Percentiles rank a stretch among this genome's conserved stretches.
Evolutionary conservation across 2,329 filamentous ascomycete genomes (phyloP).

Genomic region (Ophiostoma australiae): DNA sequence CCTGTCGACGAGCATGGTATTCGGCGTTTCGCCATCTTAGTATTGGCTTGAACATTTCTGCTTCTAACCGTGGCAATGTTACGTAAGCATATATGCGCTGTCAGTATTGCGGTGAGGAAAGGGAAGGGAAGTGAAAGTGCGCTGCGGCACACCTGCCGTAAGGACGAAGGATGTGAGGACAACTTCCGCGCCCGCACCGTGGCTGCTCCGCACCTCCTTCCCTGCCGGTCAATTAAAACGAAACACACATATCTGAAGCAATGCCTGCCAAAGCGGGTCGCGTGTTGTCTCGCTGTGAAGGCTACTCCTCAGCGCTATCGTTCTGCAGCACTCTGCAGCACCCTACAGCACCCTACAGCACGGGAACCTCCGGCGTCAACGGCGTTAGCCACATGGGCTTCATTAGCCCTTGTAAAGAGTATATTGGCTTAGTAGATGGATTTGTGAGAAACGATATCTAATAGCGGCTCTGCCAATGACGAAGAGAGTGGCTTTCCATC

Average conservation of each 20-base stretch:
- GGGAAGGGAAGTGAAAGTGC: not conserved
- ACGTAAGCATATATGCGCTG: not conserved
- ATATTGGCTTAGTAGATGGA: not conserved
- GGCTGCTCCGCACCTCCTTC: not conserved
- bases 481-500: not conserved
- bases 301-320: not conserved
- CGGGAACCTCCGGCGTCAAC: not conserved
- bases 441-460: slow-evolving; percentile 3
- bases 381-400: not conserved
- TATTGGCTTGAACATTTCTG: not conserved
- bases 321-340: not conserved
- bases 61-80: not conserved
- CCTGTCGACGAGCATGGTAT: not conserved
- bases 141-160: not conserved
- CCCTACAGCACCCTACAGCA: not conserved
- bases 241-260: not conserved
- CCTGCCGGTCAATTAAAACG: not conserved
- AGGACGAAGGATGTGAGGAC: not conserved
- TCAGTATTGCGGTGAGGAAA: not conserved
- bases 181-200: not conserved
- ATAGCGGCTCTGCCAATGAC: not conserved
- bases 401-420: not conserved
- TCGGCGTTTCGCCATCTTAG: not conserved
- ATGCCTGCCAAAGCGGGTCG: not conserved
- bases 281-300: not conserved